A percentile compares a stretch with the other conserved stretches of the same genome.
Conservation (phyloP, 2,329 filamentous ascomycete species). For the Paecilomyces dactylethromorphus region DNA sequence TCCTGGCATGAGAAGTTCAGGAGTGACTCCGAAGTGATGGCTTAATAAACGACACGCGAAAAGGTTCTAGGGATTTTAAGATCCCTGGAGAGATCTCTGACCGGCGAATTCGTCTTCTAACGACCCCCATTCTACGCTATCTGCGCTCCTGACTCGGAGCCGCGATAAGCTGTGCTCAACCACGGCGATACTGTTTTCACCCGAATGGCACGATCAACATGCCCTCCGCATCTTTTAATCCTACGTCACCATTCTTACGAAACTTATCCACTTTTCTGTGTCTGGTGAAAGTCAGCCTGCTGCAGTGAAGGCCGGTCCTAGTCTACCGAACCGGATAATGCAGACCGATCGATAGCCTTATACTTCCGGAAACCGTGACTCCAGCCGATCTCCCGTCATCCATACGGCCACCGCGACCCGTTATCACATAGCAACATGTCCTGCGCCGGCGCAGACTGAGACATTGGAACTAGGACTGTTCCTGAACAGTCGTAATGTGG, state of each 20-base stretch:
- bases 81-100: neutral
- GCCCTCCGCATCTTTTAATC: constrained; percentile 1
- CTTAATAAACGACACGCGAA: neutral
- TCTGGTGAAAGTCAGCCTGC: constrained; percentile 37
- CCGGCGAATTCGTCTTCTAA: neutral
- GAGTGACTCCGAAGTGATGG: neutral
- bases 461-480: neutral
- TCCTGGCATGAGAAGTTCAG: neutral
- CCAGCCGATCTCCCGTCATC: too few relatives aligned
- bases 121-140: neutral
- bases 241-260: constrained; percentile 4
- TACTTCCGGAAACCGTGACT: too few relatives aligned
- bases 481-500: neutral
- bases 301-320: constrained; percentile 55
- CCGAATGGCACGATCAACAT: neutral
- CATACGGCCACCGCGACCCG: neutral
- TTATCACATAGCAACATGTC: neutral
- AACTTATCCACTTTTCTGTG: constrained; percentile 17
- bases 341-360: constrained; percentile 49
- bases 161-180: neutral
- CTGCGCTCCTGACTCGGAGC: neutral
- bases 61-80: neutral
- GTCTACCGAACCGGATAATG: constrained; percentile 58
- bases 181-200: neutral
- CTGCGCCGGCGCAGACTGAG: neutral